Evolutionary conservation across 768 basidiomycete species (phyloP).

Genomic region (Rhodosporidiobolus odoratus): DNA sequence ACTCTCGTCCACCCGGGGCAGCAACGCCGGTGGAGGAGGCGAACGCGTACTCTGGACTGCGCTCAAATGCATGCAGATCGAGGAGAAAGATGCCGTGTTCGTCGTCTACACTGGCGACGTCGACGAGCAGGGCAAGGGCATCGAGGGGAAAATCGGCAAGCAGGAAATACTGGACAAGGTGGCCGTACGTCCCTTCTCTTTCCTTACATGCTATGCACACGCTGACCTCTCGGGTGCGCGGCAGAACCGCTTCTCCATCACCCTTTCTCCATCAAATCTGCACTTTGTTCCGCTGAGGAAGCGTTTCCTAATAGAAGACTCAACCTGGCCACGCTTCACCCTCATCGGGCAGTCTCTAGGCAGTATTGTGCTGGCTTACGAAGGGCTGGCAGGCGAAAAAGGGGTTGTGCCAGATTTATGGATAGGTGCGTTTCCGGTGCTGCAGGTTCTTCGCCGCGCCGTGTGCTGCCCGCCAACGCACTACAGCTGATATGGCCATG

Average conservation of each 20-base stretch:
- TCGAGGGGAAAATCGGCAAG: constrained; percentile 67
- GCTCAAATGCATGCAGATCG: constrained; percentile 66
- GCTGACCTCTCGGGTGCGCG: background rate
- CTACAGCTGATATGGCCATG: background rate
- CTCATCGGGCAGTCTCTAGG: constrained; percentile 86
- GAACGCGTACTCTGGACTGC: constrained; percentile 95
- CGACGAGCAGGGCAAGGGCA: constrained; percentile 64
- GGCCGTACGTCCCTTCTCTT: constrained; percentile 54
- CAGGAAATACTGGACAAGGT: constrained; percentile 73
- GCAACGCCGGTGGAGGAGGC: constrained; percentile 95
- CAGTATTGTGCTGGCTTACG: constrained; percentile 73
- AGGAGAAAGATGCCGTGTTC: constrained; percentile 60
- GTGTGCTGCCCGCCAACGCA: background rate
- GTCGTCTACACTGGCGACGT: constrained; percentile 86
- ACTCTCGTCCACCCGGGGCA: constrained; percentile 41
- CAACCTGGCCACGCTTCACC: constrained; percentile 82
- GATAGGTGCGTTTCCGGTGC: constrained; percentile 63
- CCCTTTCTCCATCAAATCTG: constrained; percentile 59
- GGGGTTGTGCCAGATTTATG: constrained; percentile 79
- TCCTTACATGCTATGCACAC: background rate
- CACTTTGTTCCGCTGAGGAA: constrained; percentile 75
- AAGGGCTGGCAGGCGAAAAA: constrained; percentile 58
- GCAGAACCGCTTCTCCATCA: constrained; percentile 75
- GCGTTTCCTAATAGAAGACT: constrained; percentile 69
- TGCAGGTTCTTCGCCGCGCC: background rate